Evolutionary conservation across 495 filamentous ascomycete genomes (phyloP).

Genomic region (Staphylotrichum longicolle): DNA sequence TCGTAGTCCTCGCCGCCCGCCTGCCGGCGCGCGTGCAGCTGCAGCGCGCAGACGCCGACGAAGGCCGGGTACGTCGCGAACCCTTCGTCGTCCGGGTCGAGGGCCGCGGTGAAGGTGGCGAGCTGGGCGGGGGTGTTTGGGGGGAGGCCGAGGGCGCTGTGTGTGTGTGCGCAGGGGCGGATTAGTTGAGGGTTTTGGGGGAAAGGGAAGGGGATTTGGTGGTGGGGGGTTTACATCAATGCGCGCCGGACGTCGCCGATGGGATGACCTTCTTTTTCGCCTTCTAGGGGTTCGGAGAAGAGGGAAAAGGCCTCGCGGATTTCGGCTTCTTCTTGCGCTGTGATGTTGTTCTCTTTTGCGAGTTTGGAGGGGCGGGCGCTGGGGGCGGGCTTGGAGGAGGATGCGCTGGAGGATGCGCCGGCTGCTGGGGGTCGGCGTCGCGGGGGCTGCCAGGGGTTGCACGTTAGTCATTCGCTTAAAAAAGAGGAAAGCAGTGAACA

Average conservation of each 20-base stretch:
- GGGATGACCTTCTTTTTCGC: slow-evolving; percentile 71
- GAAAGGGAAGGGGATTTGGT: background rate
- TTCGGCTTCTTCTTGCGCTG: slow-evolving; percentile 77
- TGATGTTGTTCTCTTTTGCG: slow-evolving; percentile 83
- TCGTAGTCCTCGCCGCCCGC: slow-evolving; percentile 40
- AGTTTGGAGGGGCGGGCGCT: slow-evolving; percentile 65
- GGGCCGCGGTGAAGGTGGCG: slow-evolving; percentile 66
- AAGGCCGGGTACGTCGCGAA: slow-evolving; percentile 74
- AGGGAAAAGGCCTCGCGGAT: slow-evolving; percentile 86
- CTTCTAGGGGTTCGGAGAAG: slow-evolving; percentile 67
- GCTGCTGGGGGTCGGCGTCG: slow-evolving; percentile 39
- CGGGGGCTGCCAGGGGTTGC: slow-evolving; percentile 33
- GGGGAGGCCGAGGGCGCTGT: slow-evolving; percentile 71
- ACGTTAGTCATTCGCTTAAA: background rate
- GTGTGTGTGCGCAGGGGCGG: background rate
- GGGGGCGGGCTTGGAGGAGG: slow-evolving; percentile 22
- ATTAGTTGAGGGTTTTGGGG: background rate
- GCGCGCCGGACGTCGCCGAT: slow-evolving; percentile 78
- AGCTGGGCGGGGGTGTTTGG: slow-evolving; percentile 64
- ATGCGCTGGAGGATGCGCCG: slow-evolving; percentile 25
- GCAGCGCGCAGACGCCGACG: slow-evolving; percentile 79
- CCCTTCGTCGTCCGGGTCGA: slow-evolving; percentile 79
- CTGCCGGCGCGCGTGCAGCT: slow-evolving; percentile 60
- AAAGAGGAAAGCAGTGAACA: no score
- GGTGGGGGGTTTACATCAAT: slow-evolving; percentile 63